Base-by-base conservation (phyloP, 2,329 filamentous ascomycete genomes). In the Sclerotinia minor region DNA sequence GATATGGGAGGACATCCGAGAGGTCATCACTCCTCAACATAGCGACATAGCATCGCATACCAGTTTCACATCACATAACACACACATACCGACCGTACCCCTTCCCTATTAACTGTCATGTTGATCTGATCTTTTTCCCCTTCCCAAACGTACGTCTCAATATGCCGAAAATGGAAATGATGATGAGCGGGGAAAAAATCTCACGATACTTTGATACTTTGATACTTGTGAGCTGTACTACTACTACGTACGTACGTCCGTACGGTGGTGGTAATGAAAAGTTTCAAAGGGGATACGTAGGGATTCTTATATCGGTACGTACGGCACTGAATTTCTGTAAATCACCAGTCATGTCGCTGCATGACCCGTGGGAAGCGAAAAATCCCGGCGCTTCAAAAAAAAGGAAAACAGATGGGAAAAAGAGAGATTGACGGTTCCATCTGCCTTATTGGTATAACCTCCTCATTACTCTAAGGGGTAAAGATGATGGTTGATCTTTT, bases 121-220 rank as follows among this genome's bases (percentile, higher is more conserved):
- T 24, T 65, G 21, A 32, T 47, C 63, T 65, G 63, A 65, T 57
- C 63, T 64, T 1, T 29, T 5, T 29, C 5, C 29, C 35, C 38
- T 13, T 2, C 35, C 61, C 24, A 32, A 17, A 57, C 50, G 50
- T 65, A 57, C 50, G 50, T 65, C 41, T 17, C 11, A 26, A 26
- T 15, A 21, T 55, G 47, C 61, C 24, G 49, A 32, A 24, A 44
- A 57, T n/a, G 61, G 52, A 44, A 44, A 44, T 32, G 19, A 57
- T 45, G 61, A 53, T 32, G 50, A 55, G 49, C 61, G 32, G 61
- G 60, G 61, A 64, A 64, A 64, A 64, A 41, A 52, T 64, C 41
- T 59, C 57, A 60, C 41, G 58, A 47, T 35, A 35, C 35, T 35
- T 35, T 35, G 35, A 35, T 35, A 35, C 35, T 38, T 11, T 11